Conservation (phyloP, 768 basidiomycete genomes). For the Trametes cubensis region DNA sequence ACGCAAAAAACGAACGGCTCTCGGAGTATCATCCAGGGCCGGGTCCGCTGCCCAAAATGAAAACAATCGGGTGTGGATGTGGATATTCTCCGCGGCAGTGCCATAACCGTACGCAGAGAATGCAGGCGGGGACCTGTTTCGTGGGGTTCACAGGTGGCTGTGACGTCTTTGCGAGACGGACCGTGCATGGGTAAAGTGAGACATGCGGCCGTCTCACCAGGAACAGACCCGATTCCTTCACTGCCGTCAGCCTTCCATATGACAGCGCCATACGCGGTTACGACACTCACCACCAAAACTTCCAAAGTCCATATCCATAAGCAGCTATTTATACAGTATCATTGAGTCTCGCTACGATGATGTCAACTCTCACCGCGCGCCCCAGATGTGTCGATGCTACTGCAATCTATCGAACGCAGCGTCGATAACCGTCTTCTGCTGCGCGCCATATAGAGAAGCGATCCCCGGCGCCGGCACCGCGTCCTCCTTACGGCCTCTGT, state of each 20-base stretch:
- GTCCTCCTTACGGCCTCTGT: constrained; percentile 70
- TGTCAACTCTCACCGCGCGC: background rate
- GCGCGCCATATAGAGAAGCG: constrained; percentile 63
- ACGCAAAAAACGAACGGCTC: background rate
- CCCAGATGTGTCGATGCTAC: background rate
- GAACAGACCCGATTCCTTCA: background rate
- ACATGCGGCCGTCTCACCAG: background rate
- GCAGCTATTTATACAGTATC: constrained; percentile 4
- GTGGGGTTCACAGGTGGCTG: background rate
- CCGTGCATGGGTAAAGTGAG: constrained; percentile 2
- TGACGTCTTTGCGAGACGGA: constrained; percentile 16
- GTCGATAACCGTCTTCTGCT: constrained; percentile 65
- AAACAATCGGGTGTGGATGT: background rate
- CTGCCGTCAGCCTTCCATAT: background rate
- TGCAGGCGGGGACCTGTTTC: constrained; percentile 4
- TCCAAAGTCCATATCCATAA: background rate
- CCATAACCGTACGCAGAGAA: background rate
- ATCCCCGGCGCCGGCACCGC: constrained; percentile 79
- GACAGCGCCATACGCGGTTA: background rate
- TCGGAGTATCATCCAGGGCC: background rate
- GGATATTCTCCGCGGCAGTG: constrained; percentile 7
- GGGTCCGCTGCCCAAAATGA: background rate
- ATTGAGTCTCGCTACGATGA: background rate
- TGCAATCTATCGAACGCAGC: constrained; percentile 49
- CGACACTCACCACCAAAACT: constrained; percentile 1